Conservation (phyloP, 352 stramenopile genomes). For the Phytophthora syringae region DNA sequence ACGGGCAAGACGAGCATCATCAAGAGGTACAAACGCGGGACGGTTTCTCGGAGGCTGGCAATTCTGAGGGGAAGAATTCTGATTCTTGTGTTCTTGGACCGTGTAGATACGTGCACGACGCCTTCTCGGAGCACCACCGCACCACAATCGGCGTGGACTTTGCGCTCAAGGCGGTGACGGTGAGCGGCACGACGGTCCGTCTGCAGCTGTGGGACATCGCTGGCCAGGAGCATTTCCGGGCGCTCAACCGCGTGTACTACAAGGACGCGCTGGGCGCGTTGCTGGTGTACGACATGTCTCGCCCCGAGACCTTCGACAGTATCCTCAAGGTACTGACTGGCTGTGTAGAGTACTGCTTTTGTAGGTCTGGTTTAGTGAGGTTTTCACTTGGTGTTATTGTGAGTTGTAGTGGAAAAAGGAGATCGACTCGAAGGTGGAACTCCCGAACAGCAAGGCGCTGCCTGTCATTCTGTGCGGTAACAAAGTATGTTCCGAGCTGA, state of each 20-base stretch:
- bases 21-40: too few species aligned
- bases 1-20: conserved; percentile 95
- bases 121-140: conserved; percentile 93
- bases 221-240: conserved; percentile 94
- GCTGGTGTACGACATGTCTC: conserved; percentile 94
- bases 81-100: background rate
- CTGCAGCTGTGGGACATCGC: conserved; percentile 96
- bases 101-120: conserved; percentile 86
- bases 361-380: too few species aligned
- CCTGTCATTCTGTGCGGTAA: conserved; percentile 94
- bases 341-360: too few species aligned
- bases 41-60: conserved; percentile 12
- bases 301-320: conserved; percentile 92
- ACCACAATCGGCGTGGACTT: conserved; percentile 95
- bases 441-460: conserved; percentile 91
- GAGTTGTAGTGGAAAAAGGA: conserved; percentile 93
- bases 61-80: background rate
- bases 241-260: conserved; percentile 95
- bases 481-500: conserved; percentile 64
- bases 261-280: conserved; percentile 92
- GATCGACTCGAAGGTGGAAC: conserved; percentile 92
- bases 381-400: too few species aligned
- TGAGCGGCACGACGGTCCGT: conserved; percentile 87
- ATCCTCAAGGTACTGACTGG: conserved; percentile 73
- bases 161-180: conserved; percentile 89